These are phyloP conservation scores for Melampsora americana DNA, from an alignment of 1,284 basidiomycete genomes.

Conservation along the genomic window DNA sequence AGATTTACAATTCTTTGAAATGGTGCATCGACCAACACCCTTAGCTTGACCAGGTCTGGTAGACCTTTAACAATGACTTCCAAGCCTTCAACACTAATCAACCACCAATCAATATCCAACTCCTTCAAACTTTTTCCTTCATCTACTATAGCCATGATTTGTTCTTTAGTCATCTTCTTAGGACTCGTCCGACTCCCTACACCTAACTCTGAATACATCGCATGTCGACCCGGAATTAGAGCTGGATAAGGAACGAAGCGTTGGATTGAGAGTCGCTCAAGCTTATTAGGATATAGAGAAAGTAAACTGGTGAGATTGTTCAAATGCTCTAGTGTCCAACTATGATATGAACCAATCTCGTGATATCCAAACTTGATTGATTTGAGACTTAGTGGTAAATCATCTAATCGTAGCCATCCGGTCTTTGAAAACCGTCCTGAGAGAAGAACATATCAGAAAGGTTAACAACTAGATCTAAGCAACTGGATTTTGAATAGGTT, in stretches of 20 bases:
- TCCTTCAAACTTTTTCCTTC: conserved; percentile 27
- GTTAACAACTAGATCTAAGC: neutral
- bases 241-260: conserved; percentile 24
- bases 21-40: conserved; percentile 36
- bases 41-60: conserved; percentile 28
- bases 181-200: conserved; percentile 11
- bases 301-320: conserved; percentile 20
- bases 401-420: conserved; percentile 29
- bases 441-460: neutral
- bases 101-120: conserved; percentile 38
- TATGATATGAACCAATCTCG: conserved; percentile 35
- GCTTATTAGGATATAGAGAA: conserved; percentile 17
- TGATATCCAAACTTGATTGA: conserved; percentile 34
- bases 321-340: conserved; percentile 38
- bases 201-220: conserved; percentile 22
- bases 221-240: conserved; percentile 28
- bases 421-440: conserved; percentile 36
- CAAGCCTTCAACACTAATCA: conserved; percentile 37
- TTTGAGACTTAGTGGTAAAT: conserved; percentile 16
- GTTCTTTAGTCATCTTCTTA: conserved; percentile 32
- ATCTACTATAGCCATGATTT: conserved; percentile 19
- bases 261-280: conserved; percentile 18
- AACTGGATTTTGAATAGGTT: neutral
- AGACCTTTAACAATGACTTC: conserved; percentile 40
- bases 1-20: conserved; percentile 39